Conservation (phyloP, 495 filamentous ascomycete species). For the Podospora pseudoanserina region DNA sequence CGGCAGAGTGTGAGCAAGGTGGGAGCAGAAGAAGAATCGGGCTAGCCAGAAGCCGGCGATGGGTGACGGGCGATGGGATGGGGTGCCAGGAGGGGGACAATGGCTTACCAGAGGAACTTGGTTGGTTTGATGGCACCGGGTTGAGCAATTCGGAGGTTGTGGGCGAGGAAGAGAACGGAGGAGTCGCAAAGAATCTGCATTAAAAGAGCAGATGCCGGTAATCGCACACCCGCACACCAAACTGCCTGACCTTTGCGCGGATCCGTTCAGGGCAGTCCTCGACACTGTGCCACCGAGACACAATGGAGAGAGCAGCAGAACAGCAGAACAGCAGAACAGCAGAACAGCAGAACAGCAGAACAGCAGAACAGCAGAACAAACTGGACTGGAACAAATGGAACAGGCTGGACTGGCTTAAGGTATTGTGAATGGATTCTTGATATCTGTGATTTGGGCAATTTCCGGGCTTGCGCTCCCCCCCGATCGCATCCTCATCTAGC, state of each 20-base stretch:
- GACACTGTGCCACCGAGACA: slow-evolving; percentile 25
- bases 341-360: background rate
- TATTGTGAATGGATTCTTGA: background rate
- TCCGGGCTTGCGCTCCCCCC: slow-evolving; percentile 6
- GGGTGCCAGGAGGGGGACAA: slow-evolving; percentile 12
- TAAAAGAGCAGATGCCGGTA: slow-evolving; percentile 32
- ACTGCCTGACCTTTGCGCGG: slow-evolving; percentile 15
- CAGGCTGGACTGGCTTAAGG: no score
- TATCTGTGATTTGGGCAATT: slow-evolving; percentile 4
- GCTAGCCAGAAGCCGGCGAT: slow-evolving; percentile 10
- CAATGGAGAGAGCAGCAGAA: slow-evolving; percentile 1
- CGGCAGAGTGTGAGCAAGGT: slow-evolving; percentile 21
- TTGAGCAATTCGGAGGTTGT: slow-evolving; percentile 33
- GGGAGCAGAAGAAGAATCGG: slow-evolving; percentile 9
- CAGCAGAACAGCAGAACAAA: background rate
- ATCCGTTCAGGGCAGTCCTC: background rate
- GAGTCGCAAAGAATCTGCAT: slow-evolving; percentile 33
- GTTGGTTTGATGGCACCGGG: slow-evolving; percentile 28
- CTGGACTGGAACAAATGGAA: background rate
- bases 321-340: background rate
- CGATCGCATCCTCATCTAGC: slow-evolving; percentile 9
- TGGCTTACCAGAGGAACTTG: slow-evolving; percentile 27
- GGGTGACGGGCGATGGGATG: slow-evolving; percentile 8
- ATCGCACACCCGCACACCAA: slow-evolving; percentile 32
- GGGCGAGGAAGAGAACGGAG: slow-evolving; percentile 29